Evolutionary conservation across 768 basidiomycete genomes (phyloP), one percentile per base, ranked within the genome.

Genomic region (Saitozyma podzolica): DNA sequence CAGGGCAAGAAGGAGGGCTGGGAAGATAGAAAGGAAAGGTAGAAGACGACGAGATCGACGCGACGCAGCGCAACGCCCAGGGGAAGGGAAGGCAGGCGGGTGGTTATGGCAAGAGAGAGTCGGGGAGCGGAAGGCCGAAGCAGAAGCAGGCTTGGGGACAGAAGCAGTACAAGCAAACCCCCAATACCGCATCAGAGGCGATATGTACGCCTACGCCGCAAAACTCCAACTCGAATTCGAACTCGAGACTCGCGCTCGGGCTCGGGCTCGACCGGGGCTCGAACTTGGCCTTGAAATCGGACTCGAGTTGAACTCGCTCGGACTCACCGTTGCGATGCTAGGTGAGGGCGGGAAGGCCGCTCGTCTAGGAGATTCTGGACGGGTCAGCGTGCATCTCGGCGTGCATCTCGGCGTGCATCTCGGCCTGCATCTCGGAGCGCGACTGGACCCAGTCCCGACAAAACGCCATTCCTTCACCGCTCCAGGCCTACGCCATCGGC

Each of bases 401-500:
- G 5, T 2, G 29, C 29, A 5, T 29, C 29, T 29, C 29, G 29
- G 29, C 29, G 29, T 5, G 2, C 29, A 29, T 29, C 29, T 29
- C 29, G 29, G 29, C 29, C 2, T 5, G 2, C 29, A 29, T 29
- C 29, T 29, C 29, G 29, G 29, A 2, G 29, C 5, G 29, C 5
- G 29, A 29, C 5, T 2, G 29, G 29, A 29, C 29, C 29, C 29
- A 29, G 29, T 29, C 29, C 29, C 54, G n/a, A 8, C 40, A 41
- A 14, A 40, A 47, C 11, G 58, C 20, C 7, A 42, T 41, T 59
- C 41, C 40, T 19, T 29, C 19, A n/a, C 19, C 52, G 3, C 14
- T 14, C 14, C 50, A 59, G 58, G 58, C 50, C 53, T 29, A 37
- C 16, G 40, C 53, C 29, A 29, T 54, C 7, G 40, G 5, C 9